phyloP scores from a whole-genome alignment of 2,329 filamentous ascomycete species.

The Allantophomopsis cytisporea region DNA sequence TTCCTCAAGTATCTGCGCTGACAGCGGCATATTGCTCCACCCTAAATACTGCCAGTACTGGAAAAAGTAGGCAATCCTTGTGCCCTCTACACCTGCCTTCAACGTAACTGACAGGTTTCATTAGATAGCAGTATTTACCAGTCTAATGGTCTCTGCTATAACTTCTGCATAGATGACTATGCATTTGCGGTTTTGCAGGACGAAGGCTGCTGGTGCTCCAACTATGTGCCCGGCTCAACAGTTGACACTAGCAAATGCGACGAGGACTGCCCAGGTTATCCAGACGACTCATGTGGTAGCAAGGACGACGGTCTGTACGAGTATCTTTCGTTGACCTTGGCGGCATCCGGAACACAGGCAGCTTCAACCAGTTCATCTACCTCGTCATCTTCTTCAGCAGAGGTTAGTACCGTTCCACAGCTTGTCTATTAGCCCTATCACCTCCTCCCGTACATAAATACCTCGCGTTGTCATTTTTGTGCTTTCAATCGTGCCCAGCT shows the following conservation, averaged over 20 bases:
- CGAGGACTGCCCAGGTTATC: conserved; percentile 53
- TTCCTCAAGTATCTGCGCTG: conserved; percentile 5
- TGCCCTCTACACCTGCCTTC: conserved; percentile 10
- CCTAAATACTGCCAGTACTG: conserved; percentile 28
- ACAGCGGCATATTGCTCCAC: conserved; percentile 26
- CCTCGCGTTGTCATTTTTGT: conserved; percentile 9
- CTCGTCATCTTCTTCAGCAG: neutral
- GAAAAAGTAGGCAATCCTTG: conserved; percentile 23
- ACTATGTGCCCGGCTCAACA: conserved; percentile 42
- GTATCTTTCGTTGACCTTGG: conserved; percentile 43
- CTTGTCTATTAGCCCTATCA: neutral
- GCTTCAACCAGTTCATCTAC: neutral
- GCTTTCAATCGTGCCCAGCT: conserved; percentile 5
- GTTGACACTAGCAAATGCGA: conserved; percentile 35
- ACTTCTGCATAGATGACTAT: conserved; percentile 40
- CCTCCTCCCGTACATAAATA: conserved; percentile 1
- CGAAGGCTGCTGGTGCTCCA: conserved; percentile 61
- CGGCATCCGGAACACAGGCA: conserved; percentile 37
- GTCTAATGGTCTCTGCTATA: conserved; percentile 55
- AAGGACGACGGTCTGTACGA: conserved; percentile 39
- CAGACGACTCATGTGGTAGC: conserved; percentile 51
- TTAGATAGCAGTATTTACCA: conserved; percentile 44
- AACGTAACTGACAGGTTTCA: conserved; percentile 4
- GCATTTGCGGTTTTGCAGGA: conserved; percentile 58
- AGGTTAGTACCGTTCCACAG: neutral